phyloP scores from a whole-genome alignment of 495 filamentous ascomycete genomes.

The Tuber magnatum region DNA sequence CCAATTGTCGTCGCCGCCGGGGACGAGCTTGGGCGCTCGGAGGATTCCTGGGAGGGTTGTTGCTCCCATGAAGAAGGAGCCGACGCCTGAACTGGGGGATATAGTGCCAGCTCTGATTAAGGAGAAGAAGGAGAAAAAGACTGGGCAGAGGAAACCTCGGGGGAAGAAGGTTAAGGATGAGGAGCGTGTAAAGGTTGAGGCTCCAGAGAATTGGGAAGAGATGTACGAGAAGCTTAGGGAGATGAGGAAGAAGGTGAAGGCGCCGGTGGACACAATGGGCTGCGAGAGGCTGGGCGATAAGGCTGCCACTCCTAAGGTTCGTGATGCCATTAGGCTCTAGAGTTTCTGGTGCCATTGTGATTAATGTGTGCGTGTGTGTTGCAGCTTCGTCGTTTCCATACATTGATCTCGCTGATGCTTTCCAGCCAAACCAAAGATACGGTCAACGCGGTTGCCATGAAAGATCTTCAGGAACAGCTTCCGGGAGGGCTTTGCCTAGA shows the following conservation, averaged over 20 bases:
- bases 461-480: conserved; percentile 65
- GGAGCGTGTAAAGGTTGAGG: conserved; percentile 25
- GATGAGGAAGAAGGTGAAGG: conserved; percentile 70
- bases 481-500: conserved; percentile 63
- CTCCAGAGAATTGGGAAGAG: conserved; percentile 77
- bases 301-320: conserved; percentile 44
- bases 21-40: neutral
- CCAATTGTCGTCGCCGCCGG: conserved; percentile 7
- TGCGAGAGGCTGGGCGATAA: conserved; percentile 69
- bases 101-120: conserved; percentile 27
- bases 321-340: neutral
- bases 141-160: neutral
- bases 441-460: conserved; percentile 79
- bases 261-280: conserved; percentile 96
- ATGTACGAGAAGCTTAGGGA: conserved; percentile 69
- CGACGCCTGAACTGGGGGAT: conserved; percentile 20
- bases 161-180: conserved; percentile 11
- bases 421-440: conserved; percentile 95
- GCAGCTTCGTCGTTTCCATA: conserved; percentile 77
- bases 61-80: conserved; percentile 15
- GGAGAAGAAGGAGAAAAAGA: neutral
- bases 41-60: neutral
- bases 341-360: neutral
- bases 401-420: conserved; percentile 89
- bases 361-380: conserved; percentile 5